Conservation (phyloP, 2,329 filamentous ascomycete species). For the Fusarium mangiferae region DNA sequence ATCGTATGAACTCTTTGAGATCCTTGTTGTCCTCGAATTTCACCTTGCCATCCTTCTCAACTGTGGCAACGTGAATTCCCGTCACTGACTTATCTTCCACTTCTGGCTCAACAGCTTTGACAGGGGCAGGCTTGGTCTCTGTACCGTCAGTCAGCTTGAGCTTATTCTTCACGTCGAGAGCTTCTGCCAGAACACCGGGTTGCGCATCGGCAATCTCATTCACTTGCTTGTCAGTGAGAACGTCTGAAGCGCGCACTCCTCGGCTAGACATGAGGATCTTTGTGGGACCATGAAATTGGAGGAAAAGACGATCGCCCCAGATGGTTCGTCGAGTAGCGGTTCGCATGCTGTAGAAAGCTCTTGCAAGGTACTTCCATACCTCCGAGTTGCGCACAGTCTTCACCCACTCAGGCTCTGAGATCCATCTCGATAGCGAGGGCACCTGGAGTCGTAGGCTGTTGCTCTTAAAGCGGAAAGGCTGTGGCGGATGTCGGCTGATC, state of each 20-base stretch:
- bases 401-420: constrained; percentile 79
- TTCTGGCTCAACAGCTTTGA: constrained; percentile 33
- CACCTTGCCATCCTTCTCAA: constrained; percentile 72
- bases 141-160: constrained; percentile 42
- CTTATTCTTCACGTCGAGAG: constrained; percentile 59
- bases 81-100: constrained; percentile 52
- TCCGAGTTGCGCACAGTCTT: constrained; percentile 75
- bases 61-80: constrained; percentile 65
- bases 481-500: constrained; percentile 76
- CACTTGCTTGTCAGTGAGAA: constrained; percentile 80
- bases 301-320: constrained; percentile 92
- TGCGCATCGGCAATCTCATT: constrained; percentile 90
- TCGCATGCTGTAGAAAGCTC: constrained; percentile 73
- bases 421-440: constrained; percentile 71
- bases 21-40: constrained; percentile 70
- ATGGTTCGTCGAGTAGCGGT: constrained; percentile 84
- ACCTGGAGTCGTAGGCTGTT: constrained; percentile 82
- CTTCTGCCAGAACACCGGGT: constrained; percentile 73
- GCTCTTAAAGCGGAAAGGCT: constrained; percentile 86
- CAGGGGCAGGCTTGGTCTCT: constrained; percentile 40
- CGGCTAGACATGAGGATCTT: constrained; percentile 90
- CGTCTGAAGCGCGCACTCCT: constrained; percentile 81
- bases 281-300: constrained; percentile 87
- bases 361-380: constrained; percentile 76
- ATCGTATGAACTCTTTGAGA: constrained; percentile 65